Conservation (phyloP, 257 asterid genomes). For the Verbena officinalis region DNA sequence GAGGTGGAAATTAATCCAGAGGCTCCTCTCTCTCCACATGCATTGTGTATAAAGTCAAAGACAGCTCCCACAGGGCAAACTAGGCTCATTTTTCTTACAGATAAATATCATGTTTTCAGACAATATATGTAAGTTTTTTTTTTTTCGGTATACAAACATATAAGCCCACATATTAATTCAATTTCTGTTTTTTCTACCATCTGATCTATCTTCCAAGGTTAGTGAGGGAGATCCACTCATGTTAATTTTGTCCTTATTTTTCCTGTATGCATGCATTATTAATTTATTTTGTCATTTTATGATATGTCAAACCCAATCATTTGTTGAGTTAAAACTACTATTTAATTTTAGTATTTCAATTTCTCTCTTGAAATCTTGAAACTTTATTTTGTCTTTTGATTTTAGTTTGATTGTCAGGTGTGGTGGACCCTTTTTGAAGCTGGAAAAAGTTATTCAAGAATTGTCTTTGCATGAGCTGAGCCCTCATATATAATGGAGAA, state of each 20-base stretch:
- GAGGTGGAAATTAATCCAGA: constrained; percentile 77
- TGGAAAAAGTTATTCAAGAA: constrained; percentile 17
- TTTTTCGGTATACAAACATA: constrained; percentile 7
- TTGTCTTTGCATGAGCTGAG: constrained; percentile 35
- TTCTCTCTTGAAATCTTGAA: constrained; percentile 13
- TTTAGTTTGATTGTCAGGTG: constrained; percentile 24
- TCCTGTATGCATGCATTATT: constrained; percentile 30
- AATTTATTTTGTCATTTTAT: constrained; percentile 36
- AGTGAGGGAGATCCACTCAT: constrained; percentile 22
- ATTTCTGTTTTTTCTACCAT: neutral
- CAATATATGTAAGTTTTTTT: constrained; percentile 9
- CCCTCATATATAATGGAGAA: constrained; percentile 57
- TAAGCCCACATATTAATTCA: neutral
- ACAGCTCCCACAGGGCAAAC: constrained; percentile 30
- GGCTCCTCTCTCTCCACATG: constrained; percentile 67
- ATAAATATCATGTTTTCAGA: constrained; percentile 23
- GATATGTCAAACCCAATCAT: constrained; percentile 35
- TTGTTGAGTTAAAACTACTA: constrained; percentile 22
- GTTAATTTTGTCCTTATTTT: constrained; percentile 15
- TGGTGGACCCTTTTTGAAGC: constrained; percentile 47
- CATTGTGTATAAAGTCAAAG: constrained; percentile 40
- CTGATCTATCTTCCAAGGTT: constrained; percentile 28
- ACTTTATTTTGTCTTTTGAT: constrained; percentile 9
- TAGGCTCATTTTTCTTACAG: constrained; percentile 20
- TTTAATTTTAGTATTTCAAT: too few relatives aligned